Percentiles rank a stretch among this genome's conserved stretches.
Evolutionary conservation across 176 grass and related monocot genomes (phyloP).

Genomic region (Triticum dicoccoides): DNA sequence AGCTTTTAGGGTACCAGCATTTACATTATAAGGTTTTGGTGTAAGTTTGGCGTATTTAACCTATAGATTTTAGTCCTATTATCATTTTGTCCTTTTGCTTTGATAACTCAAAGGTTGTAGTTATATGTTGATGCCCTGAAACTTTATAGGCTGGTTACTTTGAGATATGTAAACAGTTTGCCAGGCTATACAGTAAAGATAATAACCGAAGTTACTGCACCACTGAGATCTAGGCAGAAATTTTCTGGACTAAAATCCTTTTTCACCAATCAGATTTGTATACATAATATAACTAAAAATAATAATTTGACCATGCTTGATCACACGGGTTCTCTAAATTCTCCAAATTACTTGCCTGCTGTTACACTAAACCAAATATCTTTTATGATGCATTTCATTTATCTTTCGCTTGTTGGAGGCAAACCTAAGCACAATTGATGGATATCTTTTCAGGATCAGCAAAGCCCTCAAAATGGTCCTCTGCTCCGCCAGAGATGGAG

Average conservation of each 20-base stretch:
- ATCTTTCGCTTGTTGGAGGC: slow-evolving; percentile 7
- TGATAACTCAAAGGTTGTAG: not conserved
- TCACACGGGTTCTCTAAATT: not conserved
- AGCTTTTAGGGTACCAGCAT: not conserved
- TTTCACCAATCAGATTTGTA: not conserved
- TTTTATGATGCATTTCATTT: not conserved
- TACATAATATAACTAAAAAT: not conserved
- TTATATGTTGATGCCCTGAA: not conserved
- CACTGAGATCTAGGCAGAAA: not conserved
- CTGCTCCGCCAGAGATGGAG: slow-evolving; percentile 44
- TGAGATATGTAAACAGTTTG: not conserved
- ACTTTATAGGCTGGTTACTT: not conserved
- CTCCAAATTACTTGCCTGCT: not conserved
- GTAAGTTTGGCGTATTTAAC: not conserved
- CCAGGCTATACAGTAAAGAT: not conserved
- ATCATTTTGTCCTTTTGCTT: slow-evolving; percentile 8
- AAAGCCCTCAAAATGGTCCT: slow-evolving; percentile 61
- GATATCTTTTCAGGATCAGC: slow-evolving; percentile 58
- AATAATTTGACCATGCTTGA: not conserved
- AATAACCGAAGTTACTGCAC: not conserved
- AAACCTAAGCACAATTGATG: not conserved
- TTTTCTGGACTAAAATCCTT: slow-evolving; percentile 1
- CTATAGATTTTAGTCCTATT: not conserved
- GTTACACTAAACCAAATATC: not conserved
- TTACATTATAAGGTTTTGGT: not conserved